phyloP scores from a whole-genome alignment of 139 green algal species.

The Haematococcus sp. region DNA sequence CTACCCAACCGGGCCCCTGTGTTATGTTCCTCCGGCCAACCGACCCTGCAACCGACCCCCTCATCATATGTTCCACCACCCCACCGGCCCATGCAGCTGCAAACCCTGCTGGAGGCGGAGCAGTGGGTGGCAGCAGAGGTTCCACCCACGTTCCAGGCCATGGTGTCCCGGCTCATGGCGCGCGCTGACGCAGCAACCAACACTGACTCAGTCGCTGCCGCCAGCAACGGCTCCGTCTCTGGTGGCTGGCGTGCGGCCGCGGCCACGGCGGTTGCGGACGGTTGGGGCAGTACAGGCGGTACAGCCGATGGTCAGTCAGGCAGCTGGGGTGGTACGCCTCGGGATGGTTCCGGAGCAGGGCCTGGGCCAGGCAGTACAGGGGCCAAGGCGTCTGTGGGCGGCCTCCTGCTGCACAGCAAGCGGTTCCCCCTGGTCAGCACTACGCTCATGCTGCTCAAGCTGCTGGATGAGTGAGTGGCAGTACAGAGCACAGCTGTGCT shows the following conservation, averaged over 20 bases:
- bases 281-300: no score
- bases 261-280: no score
- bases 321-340: no score
- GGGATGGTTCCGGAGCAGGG: no score
- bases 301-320: no score
- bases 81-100: constrained; percentile 30
- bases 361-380: no score
- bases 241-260: neutral
- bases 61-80: neutral
- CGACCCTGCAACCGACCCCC: neutral
- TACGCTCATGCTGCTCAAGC: constrained; percentile 63
- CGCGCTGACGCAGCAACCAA: constrained; percentile 7
- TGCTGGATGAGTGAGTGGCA: constrained; percentile 38
- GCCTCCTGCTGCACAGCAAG: constrained; percentile 36
- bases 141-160: constrained; percentile 51
- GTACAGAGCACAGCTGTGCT: no score
- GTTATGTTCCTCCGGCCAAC: no score
- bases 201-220: neutral
- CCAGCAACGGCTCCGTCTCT: neutral
- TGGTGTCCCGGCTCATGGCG: constrained; percentile 40
- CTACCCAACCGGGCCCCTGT: neutral
- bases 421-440: constrained; percentile 61
- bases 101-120: constrained; percentile 62
- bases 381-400: neutral
- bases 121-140: constrained; percentile 64